These are phyloP conservation scores for Alternaria triticimaculans DNA, from an alignment of 2,329 filamentous ascomycete genomes.

Conservation along the genomic window DNA sequence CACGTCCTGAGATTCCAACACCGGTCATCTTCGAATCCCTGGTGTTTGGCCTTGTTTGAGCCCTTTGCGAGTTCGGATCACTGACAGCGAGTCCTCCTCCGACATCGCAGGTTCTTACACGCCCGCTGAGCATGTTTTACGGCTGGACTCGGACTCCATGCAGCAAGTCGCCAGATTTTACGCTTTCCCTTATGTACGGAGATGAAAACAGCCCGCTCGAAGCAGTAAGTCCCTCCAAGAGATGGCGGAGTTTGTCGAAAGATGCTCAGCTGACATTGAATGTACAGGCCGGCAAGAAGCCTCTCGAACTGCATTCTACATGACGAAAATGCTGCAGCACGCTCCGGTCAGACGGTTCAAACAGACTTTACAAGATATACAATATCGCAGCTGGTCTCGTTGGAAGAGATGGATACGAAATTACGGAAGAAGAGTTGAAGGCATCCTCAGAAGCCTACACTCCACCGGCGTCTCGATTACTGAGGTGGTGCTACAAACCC, in stretches of 20 bases:
- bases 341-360: slow-evolving; percentile 31
- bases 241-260: not conserved
- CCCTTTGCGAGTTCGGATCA: not conserved
- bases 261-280: not conserved
- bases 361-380: slow-evolving; percentile 26
- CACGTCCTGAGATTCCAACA: slow-evolving; percentile 31
- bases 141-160: slow-evolving; percentile 10
- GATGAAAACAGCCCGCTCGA: slow-evolving; percentile 37
- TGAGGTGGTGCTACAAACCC: not conserved
- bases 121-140: slow-evolving; percentile 29
- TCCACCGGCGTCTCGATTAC: not conserved
- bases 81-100: slow-evolving; percentile 8
- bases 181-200: slow-evolving; percentile 37
- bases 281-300: slow-evolving; percentile 36
- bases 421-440: slow-evolving; percentile 9
- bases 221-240: slow-evolving; percentile 26
- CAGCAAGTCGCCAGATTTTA: slow-evolving; percentile 13
- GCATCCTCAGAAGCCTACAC: not conserved
- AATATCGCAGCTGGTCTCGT: slow-evolving; percentile 6
- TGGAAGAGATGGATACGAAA: slow-evolving; percentile 29
- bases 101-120: slow-evolving; percentile 10
- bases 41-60: not conserved
- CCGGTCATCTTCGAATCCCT: slow-evolving; percentile 31
- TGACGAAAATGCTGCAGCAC: slow-evolving; percentile 33
- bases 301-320: slow-evolving; percentile 36